A percentile compares a stretch with the other conserved stretches of the same genome.
phyloP scores from a whole-genome alignment of 768 basidiomycete species.

The Gloeostereum incarnatum region DNA sequence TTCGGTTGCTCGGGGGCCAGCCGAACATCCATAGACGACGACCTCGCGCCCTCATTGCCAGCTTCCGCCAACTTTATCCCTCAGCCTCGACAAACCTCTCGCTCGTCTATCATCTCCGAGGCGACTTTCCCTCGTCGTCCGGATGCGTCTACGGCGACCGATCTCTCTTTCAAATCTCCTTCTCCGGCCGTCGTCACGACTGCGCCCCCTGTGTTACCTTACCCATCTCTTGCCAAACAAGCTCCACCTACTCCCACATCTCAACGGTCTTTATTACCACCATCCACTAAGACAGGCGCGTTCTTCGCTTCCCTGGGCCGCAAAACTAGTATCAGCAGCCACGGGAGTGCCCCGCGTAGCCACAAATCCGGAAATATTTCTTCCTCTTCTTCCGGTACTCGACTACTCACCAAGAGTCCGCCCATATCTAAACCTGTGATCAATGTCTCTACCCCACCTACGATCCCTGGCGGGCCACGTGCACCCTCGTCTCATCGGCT shows the following conservation, averaged over 20 bases:
- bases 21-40: constrained; percentile 9
- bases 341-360: constrained; percentile 11
- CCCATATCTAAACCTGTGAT: constrained; percentile 17
- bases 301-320: constrained; percentile 74
- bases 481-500: constrained; percentile 55
- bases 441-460: constrained; percentile 25
- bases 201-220: constrained; percentile 57
- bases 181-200: constrained; percentile 44
- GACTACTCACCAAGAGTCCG: constrained; percentile 26
- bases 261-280: constrained; percentile 22
- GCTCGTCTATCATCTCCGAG: constrained; percentile 65
- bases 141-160: constrained; percentile 75
- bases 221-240: constrained; percentile 53
- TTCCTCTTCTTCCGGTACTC: constrained; percentile 21
- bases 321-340: constrained; percentile 49
- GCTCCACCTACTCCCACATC: too few relatives aligned
- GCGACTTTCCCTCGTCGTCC: constrained; percentile 71
- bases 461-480: constrained; percentile 68
- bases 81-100: constrained; percentile 60
- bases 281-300: constrained; percentile 37
- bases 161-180: constrained; percentile 42
- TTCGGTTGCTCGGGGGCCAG: constrained; percentile 18
- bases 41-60: background rate
- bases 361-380: constrained; percentile 3
- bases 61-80: constrained; percentile 24